These are phyloP conservation scores for Glycyrrhiza uralensis DNA, from an alignment of 306 rosid genomes.

Conservation along the genomic window DNA sequence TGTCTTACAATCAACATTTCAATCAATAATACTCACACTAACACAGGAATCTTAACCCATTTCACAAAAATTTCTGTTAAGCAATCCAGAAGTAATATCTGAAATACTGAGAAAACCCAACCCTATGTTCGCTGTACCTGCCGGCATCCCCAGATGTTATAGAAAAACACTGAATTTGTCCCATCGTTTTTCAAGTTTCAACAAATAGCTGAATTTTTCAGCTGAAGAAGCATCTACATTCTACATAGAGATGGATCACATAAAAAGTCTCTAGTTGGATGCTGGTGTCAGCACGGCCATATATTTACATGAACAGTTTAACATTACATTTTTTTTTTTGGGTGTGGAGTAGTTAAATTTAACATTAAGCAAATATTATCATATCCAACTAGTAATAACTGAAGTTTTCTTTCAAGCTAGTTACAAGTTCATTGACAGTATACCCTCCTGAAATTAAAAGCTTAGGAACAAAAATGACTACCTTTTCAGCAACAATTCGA, in stretches of 20 bases:
- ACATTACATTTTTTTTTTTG: neutral
- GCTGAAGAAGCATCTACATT: neutral
- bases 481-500: constrained; percentile 95
- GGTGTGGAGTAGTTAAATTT: neutral
- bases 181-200: too few species aligned
- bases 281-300: neutral
- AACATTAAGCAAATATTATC: neutral
- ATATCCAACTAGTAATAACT: too few species aligned
- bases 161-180: neutral
- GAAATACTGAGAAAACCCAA: neutral
- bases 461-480: neutral
- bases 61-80: neutral
- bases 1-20: neutral
- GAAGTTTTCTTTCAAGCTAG: too few species aligned
- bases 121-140: neutral
- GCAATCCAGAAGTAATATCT: neutral
- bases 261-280: neutral
- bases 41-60: neutral
- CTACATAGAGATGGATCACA: neutral
- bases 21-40: constrained; percentile 3
- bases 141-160: neutral
- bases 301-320: neutral
- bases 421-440: neutral
- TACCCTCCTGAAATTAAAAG: neutral
- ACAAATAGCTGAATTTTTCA: neutral